Conservation (phyloP, 371 early-diverging fungal genomes). For the Mortierella sp. region DNA sequence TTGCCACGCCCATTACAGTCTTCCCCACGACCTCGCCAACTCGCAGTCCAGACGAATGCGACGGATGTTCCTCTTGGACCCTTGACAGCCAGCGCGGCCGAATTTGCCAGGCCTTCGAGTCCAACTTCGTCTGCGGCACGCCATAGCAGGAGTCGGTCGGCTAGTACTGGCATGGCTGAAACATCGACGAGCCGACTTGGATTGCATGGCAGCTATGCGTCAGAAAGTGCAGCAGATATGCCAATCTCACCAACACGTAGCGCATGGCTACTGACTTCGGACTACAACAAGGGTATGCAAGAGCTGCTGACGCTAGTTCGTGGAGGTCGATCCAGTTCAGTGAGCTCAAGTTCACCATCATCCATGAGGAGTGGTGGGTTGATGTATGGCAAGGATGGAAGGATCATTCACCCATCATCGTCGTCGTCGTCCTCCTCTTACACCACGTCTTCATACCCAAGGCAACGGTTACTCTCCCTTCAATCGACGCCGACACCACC, state of each 20-base stretch:
- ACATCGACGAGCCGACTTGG: neutral
- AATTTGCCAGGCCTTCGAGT: neutral
- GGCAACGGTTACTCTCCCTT: conserved; percentile 19
- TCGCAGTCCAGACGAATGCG: conserved; percentile 23
- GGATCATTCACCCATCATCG: conserved; percentile 21
- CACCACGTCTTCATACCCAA: neutral
- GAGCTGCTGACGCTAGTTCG: conserved; percentile 48
- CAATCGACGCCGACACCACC: conserved; percentile 7
- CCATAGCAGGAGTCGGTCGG: conserved; percentile 38
- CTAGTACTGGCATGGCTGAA: conserved; percentile 41
- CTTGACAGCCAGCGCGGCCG: conserved; percentile 16
- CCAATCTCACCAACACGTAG: neutral
- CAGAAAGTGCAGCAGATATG: neutral
- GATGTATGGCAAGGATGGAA: conserved; percentile 34
- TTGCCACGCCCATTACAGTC: conserved; percentile 35
- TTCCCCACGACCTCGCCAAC: conserved; percentile 14
- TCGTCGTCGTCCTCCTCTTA: conserved; percentile 13
- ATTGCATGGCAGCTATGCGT: neutral
- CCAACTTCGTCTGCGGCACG: conserved; percentile 2
- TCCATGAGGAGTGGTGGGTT: conserved; percentile 23
- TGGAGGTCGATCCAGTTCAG: conserved; percentile 51
- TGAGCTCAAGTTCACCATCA: conserved; percentile 40
- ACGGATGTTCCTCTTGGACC: conserved; percentile 8
- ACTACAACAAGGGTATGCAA: conserved; percentile 53
- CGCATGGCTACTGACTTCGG: conserved; percentile 43